Conservation (phyloP, 139 green algal genomes). For the Ettlia oleoabundans region DNA sequence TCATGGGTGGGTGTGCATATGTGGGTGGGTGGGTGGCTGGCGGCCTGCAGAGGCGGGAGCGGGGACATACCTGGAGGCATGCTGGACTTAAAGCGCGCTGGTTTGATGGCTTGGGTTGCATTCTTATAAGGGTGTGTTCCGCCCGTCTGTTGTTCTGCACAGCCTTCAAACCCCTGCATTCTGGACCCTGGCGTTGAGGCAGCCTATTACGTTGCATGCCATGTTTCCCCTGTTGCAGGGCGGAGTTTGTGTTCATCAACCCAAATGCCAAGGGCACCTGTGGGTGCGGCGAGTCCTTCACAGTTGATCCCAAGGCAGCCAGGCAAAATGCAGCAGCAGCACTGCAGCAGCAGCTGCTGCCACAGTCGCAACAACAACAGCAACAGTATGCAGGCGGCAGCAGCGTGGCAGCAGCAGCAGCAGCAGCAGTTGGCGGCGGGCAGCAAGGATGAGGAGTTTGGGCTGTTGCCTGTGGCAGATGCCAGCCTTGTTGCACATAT, state of each 20-base stretch:
- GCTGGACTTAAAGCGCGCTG: no score
- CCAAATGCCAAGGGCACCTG: slow-evolving; percentile 93
- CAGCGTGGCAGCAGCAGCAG: neutral
- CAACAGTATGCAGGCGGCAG: slow-evolving; percentile 2
- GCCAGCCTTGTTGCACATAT: no score
- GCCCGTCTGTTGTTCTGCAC: no score
- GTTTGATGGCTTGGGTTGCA: no score
- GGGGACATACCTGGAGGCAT: no score
- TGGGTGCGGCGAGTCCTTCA: slow-evolving; percentile 96
- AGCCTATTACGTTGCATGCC: no score
- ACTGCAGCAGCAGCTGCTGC: neutral
- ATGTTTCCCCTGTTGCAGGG: slow-evolving; percentile 49
- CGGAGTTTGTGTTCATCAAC: slow-evolving; percentile 95
- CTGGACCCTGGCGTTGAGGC: no score
- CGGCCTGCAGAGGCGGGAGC: no score
- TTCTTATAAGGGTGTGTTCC: no score
- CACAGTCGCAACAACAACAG: neutral
- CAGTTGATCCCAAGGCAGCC: slow-evolving; percentile 50
- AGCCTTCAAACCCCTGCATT: no score
- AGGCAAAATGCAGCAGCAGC: slow-evolving; percentile 4
- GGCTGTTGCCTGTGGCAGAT: neutral
- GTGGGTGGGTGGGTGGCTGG: neutral
- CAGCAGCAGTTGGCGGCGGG: neutral
- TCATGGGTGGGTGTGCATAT: no score
- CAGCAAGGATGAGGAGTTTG: neutral